Evolutionary conservation across 1,139 yeast species (phyloP), one percentile per base, ranked within the genome.

Genomic region (Pichia cactophila): DNA sequence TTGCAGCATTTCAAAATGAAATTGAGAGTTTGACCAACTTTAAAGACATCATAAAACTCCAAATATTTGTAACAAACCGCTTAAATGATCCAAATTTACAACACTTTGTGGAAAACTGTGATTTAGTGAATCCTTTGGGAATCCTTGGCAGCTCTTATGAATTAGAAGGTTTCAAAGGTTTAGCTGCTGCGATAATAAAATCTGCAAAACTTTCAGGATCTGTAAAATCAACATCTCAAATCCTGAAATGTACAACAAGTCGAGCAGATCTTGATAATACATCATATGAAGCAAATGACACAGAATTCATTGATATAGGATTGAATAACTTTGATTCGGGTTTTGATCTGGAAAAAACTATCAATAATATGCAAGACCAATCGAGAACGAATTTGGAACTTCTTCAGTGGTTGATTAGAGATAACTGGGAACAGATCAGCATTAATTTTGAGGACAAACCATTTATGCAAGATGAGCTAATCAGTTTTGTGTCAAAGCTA

Each of bases 1-100:
- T 68, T 26, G 55, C 58, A 42, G 54, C 61, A 28, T 66, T 64
- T 50, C 53, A 56, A 36, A 54, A 59, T 35, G 71, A 67, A 52
- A 54, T 68, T 41, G 58, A 58, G 35, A 52, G 56, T 28, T 51
- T 67, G 16, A 37, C 47, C 6, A 51, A 49, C 33, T 61, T 59
- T 42, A 46, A 49, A 17, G 63, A 59, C 33, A 45, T 60, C 29
- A 47, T 61, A 26, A 54, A 59, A 42, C 43, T 64, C 38, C 61
- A 61, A 31, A 56, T 64, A 6, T 64, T 57, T 46, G 55, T 64
- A 7, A 63, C 64, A 0, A 55, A 59, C 31, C 45, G 45, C 10
- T 41, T 61, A 14, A 42, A 49, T 10, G 60, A 58, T 49, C 54
- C 54, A 7, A 46, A 41, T 12, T 43, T 58, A 40, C 54, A 53